Conservation (phyloP, 1,139 yeast genomes). For the Yamadazyma triangularis region DNA sequence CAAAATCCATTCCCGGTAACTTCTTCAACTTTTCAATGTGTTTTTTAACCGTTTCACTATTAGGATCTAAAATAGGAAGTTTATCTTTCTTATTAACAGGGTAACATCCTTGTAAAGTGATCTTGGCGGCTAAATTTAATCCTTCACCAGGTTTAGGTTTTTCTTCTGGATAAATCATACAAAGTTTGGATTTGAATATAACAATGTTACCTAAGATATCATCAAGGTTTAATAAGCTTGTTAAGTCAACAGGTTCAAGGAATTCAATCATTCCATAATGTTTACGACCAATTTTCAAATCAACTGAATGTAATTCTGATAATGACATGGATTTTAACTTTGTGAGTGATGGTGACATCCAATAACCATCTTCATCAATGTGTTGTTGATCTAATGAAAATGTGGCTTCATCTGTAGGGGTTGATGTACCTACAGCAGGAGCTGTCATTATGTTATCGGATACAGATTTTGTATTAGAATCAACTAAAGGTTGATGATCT, state of each 20-base stretch:
- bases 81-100: constrained; percentile 72
- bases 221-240: constrained; percentile 54
- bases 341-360: constrained; percentile 75
- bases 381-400: constrained; percentile 28
- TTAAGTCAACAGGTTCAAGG: constrained; percentile 75
- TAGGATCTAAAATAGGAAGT: constrained; percentile 72
- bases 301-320: constrained; percentile 61
- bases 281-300: constrained; percentile 75
- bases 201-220: constrained; percentile 65
- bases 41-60: constrained; percentile 62
- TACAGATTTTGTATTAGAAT: not conserved
- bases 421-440: constrained; percentile 6
- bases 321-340: constrained; percentile 57
- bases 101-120: constrained; percentile 73
- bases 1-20: constrained; percentile 58
- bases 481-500: not conserved
- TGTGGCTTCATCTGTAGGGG: constrained; percentile 9
- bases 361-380: constrained; percentile 63
- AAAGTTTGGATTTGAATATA: constrained; percentile 54
- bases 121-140: constrained; percentile 68
- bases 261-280: constrained; percentile 78
- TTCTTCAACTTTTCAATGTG: constrained; percentile 67
- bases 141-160: constrained; percentile 77
- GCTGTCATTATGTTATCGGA: too few species aligned
- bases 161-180: constrained; percentile 73